Evolutionary conservation across 225 moss, liverwort and hornwort genomes (phyloP), one percentile per base, ranked within the genome.

Genomic region (Anthoceros angustus): DNA sequence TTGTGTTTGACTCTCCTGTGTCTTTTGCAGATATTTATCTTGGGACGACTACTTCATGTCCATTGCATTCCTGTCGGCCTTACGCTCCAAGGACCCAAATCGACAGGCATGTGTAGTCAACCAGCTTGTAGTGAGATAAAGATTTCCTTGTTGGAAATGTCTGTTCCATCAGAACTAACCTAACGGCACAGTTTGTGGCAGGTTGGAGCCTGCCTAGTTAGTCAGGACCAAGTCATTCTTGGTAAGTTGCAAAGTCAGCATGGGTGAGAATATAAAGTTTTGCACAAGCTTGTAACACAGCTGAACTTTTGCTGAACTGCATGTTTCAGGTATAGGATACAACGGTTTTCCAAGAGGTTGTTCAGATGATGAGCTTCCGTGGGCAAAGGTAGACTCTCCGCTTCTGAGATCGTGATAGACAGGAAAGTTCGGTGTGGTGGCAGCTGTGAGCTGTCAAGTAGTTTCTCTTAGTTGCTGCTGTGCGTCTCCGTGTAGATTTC

Each of bases 31-130:
- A 76, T 91, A 91, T 65, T 72, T 91, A 77, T 87, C 91, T n/a
- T 91, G 88, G 88, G 86, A 91, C 74, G 91, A 91, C 67, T 91
- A 91, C 70, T 91, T 91, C 79, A 87, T 91, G 86, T 86, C 91
- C 48, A 91, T 91, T 66, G 91, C 86, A 60, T 86, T 91, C 72
- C 77, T 91, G 41, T 88, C 88, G 64, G 88, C 88, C 39, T 79
- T 74, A 65, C 91, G 88, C 41, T 91, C 88, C 41, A 91, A 91
- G 62, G 88, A 91, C 69, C 88, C 88, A 26, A 87, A 91, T 66
- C 88, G 91, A 63, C 88, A 91, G 86, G 88, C 87, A 70, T 41
- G 70, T 9, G 7, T 10, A 23, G 12, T 18, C n/a, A 55, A 1
- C 7, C 18, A 55, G 55, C 55, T 20, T 23, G n/a, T 18, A 8